These are phyloP conservation scores for Fusarium aywerte DNA, from an alignment of 2,329 filamentous ascomycete species.

Conservation along the genomic window DNA sequence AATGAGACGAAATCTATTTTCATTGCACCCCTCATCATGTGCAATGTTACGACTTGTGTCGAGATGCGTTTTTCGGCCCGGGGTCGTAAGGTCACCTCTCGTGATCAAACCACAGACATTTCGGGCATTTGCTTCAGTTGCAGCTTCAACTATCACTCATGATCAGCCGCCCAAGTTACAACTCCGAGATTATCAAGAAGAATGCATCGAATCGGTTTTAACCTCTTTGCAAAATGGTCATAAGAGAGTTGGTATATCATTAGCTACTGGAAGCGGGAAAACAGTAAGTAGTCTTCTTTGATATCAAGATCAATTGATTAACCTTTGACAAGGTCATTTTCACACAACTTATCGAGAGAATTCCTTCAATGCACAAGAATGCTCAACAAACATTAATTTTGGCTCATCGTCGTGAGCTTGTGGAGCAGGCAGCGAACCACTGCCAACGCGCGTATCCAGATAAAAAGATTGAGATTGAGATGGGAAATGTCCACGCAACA, in stretches of 20 bases:
- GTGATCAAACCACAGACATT: slow-evolving; percentile 18
- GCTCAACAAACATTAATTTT: slow-evolving; percentile 85
- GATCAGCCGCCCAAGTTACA: slow-evolving; percentile 56
- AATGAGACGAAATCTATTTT: slow-evolving; percentile 11
- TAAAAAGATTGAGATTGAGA: slow-evolving; percentile 88
- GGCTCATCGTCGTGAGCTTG: slow-evolving; percentile 90
- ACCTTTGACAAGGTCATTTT: slow-evolving; percentile 78
- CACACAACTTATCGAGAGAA: slow-evolving; percentile 88
- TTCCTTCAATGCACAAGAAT: slow-evolving; percentile 64
- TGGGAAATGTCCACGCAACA: slow-evolving; percentile 81
- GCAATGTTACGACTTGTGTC: slow-evolving; percentile 51
- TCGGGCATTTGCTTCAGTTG: slow-evolving; percentile 40
- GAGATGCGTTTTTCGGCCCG: slow-evolving; percentile 45
- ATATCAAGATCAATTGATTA: slow-evolving; percentile 7
- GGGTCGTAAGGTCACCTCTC: slow-evolving; percentile 14
- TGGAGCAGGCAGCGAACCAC: slow-evolving; percentile 91
- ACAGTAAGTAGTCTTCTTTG: slow-evolving; percentile 66
- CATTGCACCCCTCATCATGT: slow-evolving; percentile 48
- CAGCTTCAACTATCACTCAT: slow-evolving; percentile 35
- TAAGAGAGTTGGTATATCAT: slow-evolving; percentile 82
- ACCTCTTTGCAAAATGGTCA: slow-evolving; percentile 75
- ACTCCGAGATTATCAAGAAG: slow-evolving; percentile 87
- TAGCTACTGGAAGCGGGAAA: slow-evolving; percentile 90
- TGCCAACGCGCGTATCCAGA: slow-evolving; percentile 83
- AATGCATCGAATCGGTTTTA: slow-evolving; percentile 87